Base-by-base conservation (phyloP, 2,329 filamentous ascomycete genomes). In the Tolypocladium paradoxum region DNA sequence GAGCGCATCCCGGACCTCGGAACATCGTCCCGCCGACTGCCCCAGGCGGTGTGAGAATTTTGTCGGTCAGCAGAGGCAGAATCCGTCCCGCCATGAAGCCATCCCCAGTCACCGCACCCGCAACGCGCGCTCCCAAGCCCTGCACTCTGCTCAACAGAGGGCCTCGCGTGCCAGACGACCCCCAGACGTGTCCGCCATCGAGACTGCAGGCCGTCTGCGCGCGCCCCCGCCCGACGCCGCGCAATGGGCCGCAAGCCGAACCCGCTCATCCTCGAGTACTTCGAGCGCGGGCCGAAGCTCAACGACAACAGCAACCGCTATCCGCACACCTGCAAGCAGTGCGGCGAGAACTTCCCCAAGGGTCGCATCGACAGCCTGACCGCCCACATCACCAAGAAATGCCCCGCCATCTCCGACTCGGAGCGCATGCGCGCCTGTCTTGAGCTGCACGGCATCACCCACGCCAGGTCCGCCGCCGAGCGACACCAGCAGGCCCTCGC, bases 221-320 rank as follows among this genome's bases (percentile, higher is more conserved):
- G 43, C 18, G 12, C 14, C 40, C 43, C 43, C 18, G 40, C 27
- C 40, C 9, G 27, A 31, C 18, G 18, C 16, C 20, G 37, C 50
- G 73, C 65, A 61, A 92, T 92, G 89, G 89, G 89, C 67, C 82
- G 89, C 66, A 85, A 86, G 71, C 89, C 88, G 59, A 92, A 93
- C 70, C 83, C 84, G 62, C 77, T 95, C 61, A 91, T 96, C 68
- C 79, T 88, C 68, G 84, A 92, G 71, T 93, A 90, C 75, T 96
- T 96, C 69, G 83, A 88, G 68, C 83, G 90, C 61, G 91, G 91
- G 11, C 81, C 83, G 38, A 96, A 96, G 72, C 79, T 96, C 62
- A 83, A 86, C 65, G 90, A 96, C 72, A 86, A 88, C 58, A 93
- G 88, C 74, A 96, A 95, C 69, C 83, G 91, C 54, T 96, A 96